Conservation (phyloP, 495 filamentous ascomycete genomes). For the Cercophora sp. region DNA sequence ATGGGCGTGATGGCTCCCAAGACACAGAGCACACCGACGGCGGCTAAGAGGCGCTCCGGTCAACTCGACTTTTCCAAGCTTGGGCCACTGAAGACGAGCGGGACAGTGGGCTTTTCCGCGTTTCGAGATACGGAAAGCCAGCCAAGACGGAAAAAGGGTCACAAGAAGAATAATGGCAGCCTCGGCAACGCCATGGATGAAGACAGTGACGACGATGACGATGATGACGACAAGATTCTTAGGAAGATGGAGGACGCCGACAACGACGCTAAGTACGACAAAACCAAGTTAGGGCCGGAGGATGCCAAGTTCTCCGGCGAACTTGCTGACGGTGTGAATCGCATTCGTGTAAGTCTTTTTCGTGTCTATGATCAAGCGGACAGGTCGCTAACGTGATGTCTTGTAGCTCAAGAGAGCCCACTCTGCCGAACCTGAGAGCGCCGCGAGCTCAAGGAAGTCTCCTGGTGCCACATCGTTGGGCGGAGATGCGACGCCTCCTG, state of each 20-base stretch:
- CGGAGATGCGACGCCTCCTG: slow-evolving; percentile 30
- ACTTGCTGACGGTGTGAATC: slow-evolving; percentile 81
- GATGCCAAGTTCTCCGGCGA: slow-evolving; percentile 82
- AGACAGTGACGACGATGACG: slow-evolving; percentile 65
- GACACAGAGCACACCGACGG: slow-evolving; percentile 47
- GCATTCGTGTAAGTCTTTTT: slow-evolving; percentile 73
- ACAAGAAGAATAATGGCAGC: slow-evolving; percentile 52
- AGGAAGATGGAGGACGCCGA: slow-evolving; percentile 65
- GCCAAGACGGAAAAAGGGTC: slow-evolving; percentile 47
- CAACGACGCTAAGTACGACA: slow-evolving; percentile 69
- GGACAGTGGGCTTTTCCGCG: slow-evolving; percentile 82
- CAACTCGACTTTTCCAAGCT: slow-evolving; percentile 80
- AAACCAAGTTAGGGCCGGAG: slow-evolving; percentile 58
- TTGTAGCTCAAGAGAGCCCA: slow-evolving; percentile 88
- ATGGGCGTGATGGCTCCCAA: slow-evolving; percentile 80
- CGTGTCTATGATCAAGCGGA: not conserved
- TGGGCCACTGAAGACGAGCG: slow-evolving; percentile 74
- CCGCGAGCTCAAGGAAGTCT: slow-evolving; percentile 39
- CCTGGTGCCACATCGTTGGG: slow-evolving; percentile 29
- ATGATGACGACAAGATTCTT: slow-evolving; percentile 71
- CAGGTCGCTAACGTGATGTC: slow-evolving; percentile 20
- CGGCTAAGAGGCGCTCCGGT: slow-evolving; percentile 66
- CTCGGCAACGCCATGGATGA: slow-evolving; percentile 41
- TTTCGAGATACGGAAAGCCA: slow-evolving; percentile 71
- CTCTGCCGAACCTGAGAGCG: slow-evolving; percentile 69